Evolutionary conservation across 2,329 filamentous ascomycete genomes (phyloP).

Genomic region (Ilyonectria sp.): DNA sequence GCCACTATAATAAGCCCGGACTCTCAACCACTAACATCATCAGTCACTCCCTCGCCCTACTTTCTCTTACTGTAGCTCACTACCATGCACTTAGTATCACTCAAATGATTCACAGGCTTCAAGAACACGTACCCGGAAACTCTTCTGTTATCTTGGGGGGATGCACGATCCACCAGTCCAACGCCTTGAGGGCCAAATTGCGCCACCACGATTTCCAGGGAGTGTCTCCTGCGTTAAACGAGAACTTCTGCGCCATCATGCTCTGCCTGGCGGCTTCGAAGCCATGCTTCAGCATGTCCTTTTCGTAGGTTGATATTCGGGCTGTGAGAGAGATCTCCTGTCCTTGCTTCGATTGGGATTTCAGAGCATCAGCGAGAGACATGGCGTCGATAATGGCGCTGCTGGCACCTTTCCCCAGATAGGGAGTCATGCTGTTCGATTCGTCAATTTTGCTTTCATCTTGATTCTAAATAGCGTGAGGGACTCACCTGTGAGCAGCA

Average conservation of each 20-base stretch:
- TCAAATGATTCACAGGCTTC: not conserved
- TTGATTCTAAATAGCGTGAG: not conserved
- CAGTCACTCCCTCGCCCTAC: no score
- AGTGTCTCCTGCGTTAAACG: not conserved
- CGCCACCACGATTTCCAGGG: not conserved
- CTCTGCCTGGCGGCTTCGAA: not conserved
- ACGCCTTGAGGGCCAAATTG: not conserved
- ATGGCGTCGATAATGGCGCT: constrained; percentile 14
- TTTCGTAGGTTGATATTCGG: not conserved
- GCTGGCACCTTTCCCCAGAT: constrained; percentile 17
- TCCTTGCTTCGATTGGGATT: not conserved
- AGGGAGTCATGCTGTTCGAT: constrained; percentile 18
- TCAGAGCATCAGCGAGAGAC: constrained; percentile 14
- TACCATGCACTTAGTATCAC: not conserved
- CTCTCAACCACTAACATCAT: no score
- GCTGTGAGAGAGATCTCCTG: not conserved
- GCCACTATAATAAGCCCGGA: no score
- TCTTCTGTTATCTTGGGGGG: not conserved
- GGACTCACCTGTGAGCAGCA: constrained; percentile 19
- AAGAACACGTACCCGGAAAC: not conserved
- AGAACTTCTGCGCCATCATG: not conserved
- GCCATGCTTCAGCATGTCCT: constrained; percentile 8
- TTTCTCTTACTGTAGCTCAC: not conserved
- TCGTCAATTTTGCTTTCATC: not conserved
- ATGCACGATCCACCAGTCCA: not conserved